A percentile compares a stretch with the other conserved stretches of the same genome.
Conservation (phyloP, 495 filamentous ascomycete species). For the Niebla homalea region DNA sequence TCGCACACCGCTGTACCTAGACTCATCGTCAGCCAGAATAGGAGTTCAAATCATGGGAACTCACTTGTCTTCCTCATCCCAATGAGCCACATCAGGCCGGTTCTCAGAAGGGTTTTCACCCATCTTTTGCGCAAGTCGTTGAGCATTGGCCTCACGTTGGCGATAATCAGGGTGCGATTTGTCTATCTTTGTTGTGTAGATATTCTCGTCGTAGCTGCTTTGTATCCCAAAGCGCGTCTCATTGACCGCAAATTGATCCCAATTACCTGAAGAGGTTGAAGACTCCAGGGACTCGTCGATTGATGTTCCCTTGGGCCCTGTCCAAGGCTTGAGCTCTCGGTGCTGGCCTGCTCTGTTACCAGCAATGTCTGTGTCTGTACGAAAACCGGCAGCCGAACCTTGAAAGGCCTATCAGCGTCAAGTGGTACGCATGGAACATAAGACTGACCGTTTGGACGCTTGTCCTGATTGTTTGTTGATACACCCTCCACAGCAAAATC, state of each 20-base stretch:
- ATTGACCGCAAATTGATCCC: conserved; percentile 94
- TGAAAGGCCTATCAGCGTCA: conserved; percentile 2
- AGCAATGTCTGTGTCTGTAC: conserved; percentile 82
- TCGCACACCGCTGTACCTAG: conserved; percentile 81
- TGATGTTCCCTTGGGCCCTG: conserved; percentile 49
- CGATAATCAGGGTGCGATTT: conserved; percentile 67
- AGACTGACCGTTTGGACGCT: conserved; percentile 58
- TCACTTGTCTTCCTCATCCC: conserved; percentile 87
- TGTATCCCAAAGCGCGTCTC: conserved; percentile 74
- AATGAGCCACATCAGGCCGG: conserved; percentile 49
- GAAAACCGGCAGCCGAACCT: conserved; percentile 50
- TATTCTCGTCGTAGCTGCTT: conserved; percentile 80
- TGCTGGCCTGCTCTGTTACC: conserved; percentile 54
- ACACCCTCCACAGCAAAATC: conserved; percentile 52
- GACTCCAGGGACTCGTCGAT: conserved; percentile 59
- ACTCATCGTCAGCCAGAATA: conserved; percentile 7
- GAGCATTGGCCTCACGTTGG: conserved; percentile 60
- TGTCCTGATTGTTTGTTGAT: conserved; percentile 34
- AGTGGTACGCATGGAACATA: background rate
- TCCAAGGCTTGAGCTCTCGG: conserved; percentile 73
- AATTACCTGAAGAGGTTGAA: conserved; percentile 35
- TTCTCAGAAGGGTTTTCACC: conserved; percentile 56
- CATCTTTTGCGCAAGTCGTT: conserved; percentile 80
- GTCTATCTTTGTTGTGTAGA: conserved; percentile 87
- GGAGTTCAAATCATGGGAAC: conserved; percentile 14